A percentile compares a stretch with the other conserved stretches of the same genome.
These are phyloP conservation scores for Protomyces lactucae-debilis DNA, from an alignment of 1,139 yeast genomes.

Conservation along the genomic window DNA sequence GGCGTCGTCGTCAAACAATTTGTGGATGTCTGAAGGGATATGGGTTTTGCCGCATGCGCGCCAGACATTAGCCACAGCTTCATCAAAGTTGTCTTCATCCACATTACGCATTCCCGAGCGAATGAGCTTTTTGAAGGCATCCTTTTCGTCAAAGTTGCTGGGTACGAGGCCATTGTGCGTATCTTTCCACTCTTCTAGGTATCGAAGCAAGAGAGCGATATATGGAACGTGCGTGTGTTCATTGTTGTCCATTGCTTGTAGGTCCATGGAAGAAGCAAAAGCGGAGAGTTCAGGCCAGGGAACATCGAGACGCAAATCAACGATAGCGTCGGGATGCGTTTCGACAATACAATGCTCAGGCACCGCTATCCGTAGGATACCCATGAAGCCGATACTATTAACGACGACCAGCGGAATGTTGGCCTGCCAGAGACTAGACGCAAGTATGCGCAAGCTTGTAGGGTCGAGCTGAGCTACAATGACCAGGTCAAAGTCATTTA, in stretches of 20 bases:
- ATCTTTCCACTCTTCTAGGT: constrained; percentile 42
- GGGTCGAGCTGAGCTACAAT: constrained; percentile 42
- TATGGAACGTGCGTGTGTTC: constrained; percentile 72
- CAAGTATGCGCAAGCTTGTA: constrained; percentile 36
- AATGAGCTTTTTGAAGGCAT: constrained; percentile 45
- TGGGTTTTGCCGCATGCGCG: constrained; percentile 37
- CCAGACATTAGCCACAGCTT: constrained; percentile 60
- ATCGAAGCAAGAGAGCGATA: constrained; percentile 59
- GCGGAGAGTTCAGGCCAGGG: constrained; percentile 72
- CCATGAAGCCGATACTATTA: constrained; percentile 61
- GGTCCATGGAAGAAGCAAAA: constrained; percentile 51
- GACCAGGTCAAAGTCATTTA: constrained; percentile 49
- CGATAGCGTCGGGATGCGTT: constrained; percentile 63
- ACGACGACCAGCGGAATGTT: constrained; percentile 54
- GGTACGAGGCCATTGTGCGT: constrained; percentile 45
- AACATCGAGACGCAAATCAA: constrained; percentile 62
- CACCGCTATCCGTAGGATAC: constrained; percentile 52
- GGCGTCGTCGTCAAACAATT: constrained; percentile 8
- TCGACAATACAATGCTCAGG: constrained; percentile 62
- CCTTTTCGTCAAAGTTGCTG: constrained; percentile 46
- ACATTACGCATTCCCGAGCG: constrained; percentile 38
- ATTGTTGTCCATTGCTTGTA: constrained; percentile 47
- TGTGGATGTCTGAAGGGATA: constrained; percentile 18
- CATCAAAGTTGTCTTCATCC: constrained; percentile 61
- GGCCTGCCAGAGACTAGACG: constrained; percentile 44